These are phyloP conservation scores for Bruguiera hainesii DNA, from an alignment of 441 rosid genomes.

Conservation along the genomic window DNA sequence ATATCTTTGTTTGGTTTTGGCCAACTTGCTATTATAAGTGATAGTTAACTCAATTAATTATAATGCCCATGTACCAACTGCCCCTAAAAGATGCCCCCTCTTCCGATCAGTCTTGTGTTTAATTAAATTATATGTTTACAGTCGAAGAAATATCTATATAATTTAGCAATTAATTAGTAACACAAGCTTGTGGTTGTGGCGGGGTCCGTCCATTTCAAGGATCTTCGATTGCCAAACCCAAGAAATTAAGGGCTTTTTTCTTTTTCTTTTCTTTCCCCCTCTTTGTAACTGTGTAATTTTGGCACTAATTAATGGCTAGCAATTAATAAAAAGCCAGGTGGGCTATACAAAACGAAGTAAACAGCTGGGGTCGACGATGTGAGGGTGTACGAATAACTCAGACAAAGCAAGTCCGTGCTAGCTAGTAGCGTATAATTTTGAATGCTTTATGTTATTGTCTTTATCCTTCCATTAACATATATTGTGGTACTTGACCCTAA, in stretches of 20 bases:
- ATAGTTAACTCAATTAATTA: neutral
- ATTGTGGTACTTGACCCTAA: too few relatives aligned
- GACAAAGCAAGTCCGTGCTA: too few relatives aligned
- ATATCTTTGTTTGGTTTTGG: neutral
- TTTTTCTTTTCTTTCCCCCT: neutral
- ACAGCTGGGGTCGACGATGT: too few relatives aligned
- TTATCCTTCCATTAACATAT: too few relatives aligned
- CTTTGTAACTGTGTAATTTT: neutral
- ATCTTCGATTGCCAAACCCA: constrained; percentile 16
- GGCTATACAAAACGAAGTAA: too few relatives aligned
- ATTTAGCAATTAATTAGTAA: neutral
- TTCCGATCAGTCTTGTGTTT: neutral
- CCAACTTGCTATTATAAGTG: neutral
- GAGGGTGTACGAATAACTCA: too few relatives aligned
- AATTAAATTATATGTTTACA: neutral
- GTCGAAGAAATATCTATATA: neutral
- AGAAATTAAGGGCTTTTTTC: neutral
- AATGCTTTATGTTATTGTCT: too few relatives aligned
- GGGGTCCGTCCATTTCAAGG: constrained; percentile 17
- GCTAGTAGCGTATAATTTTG: too few relatives aligned
- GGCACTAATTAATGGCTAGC: neutral
- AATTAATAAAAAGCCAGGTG: too few relatives aligned
- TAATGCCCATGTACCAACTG: neutral
- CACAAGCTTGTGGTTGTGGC: neutral
- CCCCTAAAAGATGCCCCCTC: neutral